A percentile compares a stretch with the other conserved stretches of the same genome.
phyloP scores from a whole-genome alignment of 2,329 filamentous ascomycete species.

The Dactylonectria macrodidyma region DNA sequence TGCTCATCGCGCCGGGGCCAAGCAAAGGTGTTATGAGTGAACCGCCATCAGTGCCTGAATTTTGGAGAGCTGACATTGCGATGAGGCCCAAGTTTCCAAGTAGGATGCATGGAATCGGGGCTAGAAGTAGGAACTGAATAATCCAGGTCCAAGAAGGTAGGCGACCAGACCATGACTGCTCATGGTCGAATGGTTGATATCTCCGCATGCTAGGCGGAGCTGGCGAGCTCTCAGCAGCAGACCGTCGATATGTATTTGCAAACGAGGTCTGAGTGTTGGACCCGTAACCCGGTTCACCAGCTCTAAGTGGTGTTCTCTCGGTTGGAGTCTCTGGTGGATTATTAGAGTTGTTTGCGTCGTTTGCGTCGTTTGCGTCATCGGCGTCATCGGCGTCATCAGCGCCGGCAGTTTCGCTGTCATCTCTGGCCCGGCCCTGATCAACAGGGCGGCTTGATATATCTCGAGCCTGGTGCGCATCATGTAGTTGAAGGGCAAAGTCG shows the following conservation, averaged over 20 bases:
- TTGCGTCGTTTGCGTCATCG: no score
- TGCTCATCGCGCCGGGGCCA: constrained; percentile 75
- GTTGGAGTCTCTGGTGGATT: constrained; percentile 56
- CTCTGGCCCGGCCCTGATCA: constrained; percentile 30
- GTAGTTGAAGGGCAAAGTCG: constrained; percentile 74
- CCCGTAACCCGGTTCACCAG: constrained; percentile 52
- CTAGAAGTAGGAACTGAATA: constrained; percentile 85
- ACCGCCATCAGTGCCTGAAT: constrained; percentile 89
- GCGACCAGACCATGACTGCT: constrained; percentile 88
- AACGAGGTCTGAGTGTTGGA: constrained; percentile 65
- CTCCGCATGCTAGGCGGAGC: constrained; percentile 42
- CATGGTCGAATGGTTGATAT: constrained; percentile 71
- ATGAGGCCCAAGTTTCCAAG: constrained; percentile 83
- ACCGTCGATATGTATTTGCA: constrained; percentile 69
- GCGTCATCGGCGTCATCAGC: constrained; percentile 31
- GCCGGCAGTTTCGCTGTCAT: constrained; percentile 43
- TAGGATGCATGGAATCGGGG: constrained; percentile 83
- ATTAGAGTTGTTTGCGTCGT: constrained; percentile 11
- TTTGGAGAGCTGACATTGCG: constrained; percentile 78
- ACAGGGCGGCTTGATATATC: constrained; percentile 52
- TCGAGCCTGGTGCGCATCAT: constrained; percentile 63
- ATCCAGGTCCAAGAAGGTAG: constrained; percentile 91
- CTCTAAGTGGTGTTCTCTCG: constrained; percentile 69
- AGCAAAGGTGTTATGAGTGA: constrained; percentile 80
- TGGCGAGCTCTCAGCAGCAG: constrained; percentile 53